A percentile compares a stretch with the other conserved stretches of the same genome.
These are phyloP conservation scores for Ambrosia artemisiifolia DNA, from an alignment of 129 eudicot genomes.

Conservation along the genomic window DNA sequence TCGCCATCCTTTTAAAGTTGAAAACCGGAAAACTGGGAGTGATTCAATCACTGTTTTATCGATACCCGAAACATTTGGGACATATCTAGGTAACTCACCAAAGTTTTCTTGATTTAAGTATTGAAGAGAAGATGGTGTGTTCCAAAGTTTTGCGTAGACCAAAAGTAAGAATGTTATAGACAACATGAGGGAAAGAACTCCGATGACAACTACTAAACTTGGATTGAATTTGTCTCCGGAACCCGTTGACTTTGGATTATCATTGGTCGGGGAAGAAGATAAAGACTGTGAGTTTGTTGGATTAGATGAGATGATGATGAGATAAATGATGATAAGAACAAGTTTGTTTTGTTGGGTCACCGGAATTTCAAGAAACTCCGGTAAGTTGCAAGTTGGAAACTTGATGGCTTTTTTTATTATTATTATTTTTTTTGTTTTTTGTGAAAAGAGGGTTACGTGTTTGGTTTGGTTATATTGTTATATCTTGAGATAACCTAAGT, in stretches of 20 bases:
- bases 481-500: conserved; percentile 27
- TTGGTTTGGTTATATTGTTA: conserved; percentile 25
- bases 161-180: conserved; percentile 54
- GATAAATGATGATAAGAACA: neutral
- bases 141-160: conserved; percentile 55
- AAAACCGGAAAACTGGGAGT: conserved; percentile 69
- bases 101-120: conserved; percentile 25
- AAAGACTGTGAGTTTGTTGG: conserved; percentile 23
- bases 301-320: neutral
- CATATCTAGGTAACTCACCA: conserved; percentile 29
- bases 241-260: conserved; percentile 18
- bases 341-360: conserved; percentile 4
- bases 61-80: conserved; percentile 54
- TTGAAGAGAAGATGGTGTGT: conserved; percentile 17
- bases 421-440: neutral
- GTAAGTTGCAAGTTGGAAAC: conserved; percentile 19
- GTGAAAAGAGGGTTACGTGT: conserved; percentile 13
- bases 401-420: conserved; percentile 10
- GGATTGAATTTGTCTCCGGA: conserved; percentile 43
- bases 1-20: conserved; percentile 52
- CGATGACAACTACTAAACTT: conserved; percentile 70
- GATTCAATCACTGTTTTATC: conserved; percentile 64
- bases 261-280: conserved; percentile 10
- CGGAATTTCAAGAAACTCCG: conserved; percentile 17
- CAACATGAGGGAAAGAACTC: conserved; percentile 61